Conservation (phyloP, 2,329 filamentous ascomycete genomes). For the Peltaster fructicola region DNA sequence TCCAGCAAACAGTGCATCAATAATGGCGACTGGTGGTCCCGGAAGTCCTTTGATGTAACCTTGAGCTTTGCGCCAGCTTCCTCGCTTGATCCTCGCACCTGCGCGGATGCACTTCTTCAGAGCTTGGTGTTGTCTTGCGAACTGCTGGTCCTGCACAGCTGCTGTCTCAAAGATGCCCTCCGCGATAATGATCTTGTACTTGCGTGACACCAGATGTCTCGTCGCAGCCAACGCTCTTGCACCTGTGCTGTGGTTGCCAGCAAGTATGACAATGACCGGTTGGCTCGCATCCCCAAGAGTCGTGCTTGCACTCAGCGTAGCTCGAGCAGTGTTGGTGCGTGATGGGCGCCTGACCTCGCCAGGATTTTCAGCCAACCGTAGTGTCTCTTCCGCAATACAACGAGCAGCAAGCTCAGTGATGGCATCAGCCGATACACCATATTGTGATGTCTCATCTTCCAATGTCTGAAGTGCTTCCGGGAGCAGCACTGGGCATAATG, state of each 20-base stretch:
- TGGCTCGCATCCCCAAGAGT: slow-evolving; percentile 32
- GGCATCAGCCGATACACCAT: slow-evolving; percentile 73
- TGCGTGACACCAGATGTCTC: slow-evolving; percentile 71
- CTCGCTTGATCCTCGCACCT: slow-evolving; percentile 42
- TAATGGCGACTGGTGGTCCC: slow-evolving; percentile 57
- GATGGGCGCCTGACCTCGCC: slow-evolving; percentile 11
- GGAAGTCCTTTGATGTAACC: slow-evolving; percentile 36
- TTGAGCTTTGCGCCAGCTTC: slow-evolving; percentile 40
- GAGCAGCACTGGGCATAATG: slow-evolving; percentile 39
- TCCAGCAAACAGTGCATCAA: slow-evolving; percentile 79
- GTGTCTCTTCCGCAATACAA: slow-evolving; percentile 69
- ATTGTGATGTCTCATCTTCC: slow-evolving; percentile 75
- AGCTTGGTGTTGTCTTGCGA: slow-evolving; percentile 65
- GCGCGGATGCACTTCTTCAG: slow-evolving; percentile 52
- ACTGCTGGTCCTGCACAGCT: slow-evolving; percentile 59
- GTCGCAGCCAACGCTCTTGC: slow-evolving; percentile 70
- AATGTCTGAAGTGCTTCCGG: slow-evolving; percentile 80
- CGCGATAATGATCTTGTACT: slow-evolving; percentile 63
- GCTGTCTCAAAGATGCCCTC: slow-evolving; percentile 74
- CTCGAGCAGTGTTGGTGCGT: slow-evolving; percentile 22
- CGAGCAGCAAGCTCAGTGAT: slow-evolving; percentile 84
- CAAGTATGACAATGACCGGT: slow-evolving; percentile 57
- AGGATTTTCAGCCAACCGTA: slow-evolving; percentile 22
- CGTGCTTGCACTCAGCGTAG: slow-evolving; percentile 37
- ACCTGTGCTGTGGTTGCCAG: slow-evolving; percentile 85